Base-by-base conservation (phyloP, 2,329 filamentous ascomycete genomes). In the Arthrobotrys pseudoclavata region DNA sequence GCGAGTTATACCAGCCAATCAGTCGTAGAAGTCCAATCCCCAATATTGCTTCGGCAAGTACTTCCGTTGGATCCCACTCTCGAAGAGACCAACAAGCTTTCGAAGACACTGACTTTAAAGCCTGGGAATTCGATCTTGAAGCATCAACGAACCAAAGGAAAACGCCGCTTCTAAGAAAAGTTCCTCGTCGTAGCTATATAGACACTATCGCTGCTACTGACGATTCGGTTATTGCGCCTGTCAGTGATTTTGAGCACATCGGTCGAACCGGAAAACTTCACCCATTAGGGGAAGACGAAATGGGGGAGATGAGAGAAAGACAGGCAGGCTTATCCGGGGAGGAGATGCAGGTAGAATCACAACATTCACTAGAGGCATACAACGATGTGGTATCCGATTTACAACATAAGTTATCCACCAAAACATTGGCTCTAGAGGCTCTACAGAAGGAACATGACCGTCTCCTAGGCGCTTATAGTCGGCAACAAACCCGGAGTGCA, bases 371-470 rank as follows among this genome's bases (percentile, higher is more conserved):
- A 18, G 64, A 76, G 60, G 72, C 42, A 22, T 76, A 76, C 18
- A 76, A 66, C n/a, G 72, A 76, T 29, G 13, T 76, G 4, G 60
- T 76, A 5, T 53, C 66, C 24, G 66, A 76, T 45, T 50, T 76
- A 47, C 72, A 76, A 29, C 72, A 76, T 62, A 76, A 76, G 31
- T 55, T 76, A 62, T 76, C 72, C 22, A 76, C 72, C 7, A 76
- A 76, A 24, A 70, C 72, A 26, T 47, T 76, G 22, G 72, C 72
- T 18, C 48, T 76, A 18, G 72, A 76, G 60, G 52, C 72, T 2
- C 26, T 76, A 9, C 72, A 76, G 66, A 70, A 76, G 50, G 72
- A 76, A 26, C 72, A 76, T 22, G 66, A 76, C 9, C 66, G 72
- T 13, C 45, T 76, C 20, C 48, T 76, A 22, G 60, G 72, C 6